Evolutionary conservation across 2,329 filamentous ascomycete genomes (phyloP).

Genomic region (Blastomyces parvus): DNA sequence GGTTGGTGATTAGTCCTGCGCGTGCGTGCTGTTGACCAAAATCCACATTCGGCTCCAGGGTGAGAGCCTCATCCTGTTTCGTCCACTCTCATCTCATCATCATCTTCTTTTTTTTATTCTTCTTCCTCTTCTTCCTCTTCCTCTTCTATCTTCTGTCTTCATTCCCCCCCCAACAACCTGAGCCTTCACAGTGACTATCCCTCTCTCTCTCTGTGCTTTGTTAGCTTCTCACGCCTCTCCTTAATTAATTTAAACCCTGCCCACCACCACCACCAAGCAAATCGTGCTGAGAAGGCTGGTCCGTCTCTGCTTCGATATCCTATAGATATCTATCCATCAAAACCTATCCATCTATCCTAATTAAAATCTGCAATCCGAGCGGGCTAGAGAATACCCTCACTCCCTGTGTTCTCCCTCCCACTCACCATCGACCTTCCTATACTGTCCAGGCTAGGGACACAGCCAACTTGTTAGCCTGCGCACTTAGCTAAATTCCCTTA

Average conservation of each 20-base stretch:
- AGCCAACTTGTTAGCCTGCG: constrained; percentile 3
- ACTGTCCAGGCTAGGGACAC: neutral
- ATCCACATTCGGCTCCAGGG: neutral
- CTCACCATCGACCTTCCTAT: neutral
- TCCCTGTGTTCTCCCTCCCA: neutral
- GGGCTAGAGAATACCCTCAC: neutral
- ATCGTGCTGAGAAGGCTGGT: constrained; percentile 7
- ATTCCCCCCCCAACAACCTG: neutral
- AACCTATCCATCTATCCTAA: neutral
- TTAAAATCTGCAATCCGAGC: neutral
- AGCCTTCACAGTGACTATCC: neutral
- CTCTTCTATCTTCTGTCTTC: neutral
- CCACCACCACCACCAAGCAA: neutral
- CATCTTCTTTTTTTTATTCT: neutral
- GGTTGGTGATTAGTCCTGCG: neutral
- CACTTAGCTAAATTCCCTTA: neutral
- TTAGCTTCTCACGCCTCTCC: constrained; percentile 2
- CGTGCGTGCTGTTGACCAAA: neutral
- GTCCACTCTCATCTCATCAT: too few species aligned
- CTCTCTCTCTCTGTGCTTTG: neutral
- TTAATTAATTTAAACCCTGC: constrained; percentile 6
- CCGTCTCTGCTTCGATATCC: constrained; percentile 7
- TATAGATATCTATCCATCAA: neutral
- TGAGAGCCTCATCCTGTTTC: constrained; percentile 2
- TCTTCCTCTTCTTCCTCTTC: neutral